A percentile compares a stretch with the other conserved stretches of the same genome.
These are phyloP conservation scores for Dalbergia oliveri DNA, from an alignment of 306 rosid species.

Conservation along the genomic window DNA sequence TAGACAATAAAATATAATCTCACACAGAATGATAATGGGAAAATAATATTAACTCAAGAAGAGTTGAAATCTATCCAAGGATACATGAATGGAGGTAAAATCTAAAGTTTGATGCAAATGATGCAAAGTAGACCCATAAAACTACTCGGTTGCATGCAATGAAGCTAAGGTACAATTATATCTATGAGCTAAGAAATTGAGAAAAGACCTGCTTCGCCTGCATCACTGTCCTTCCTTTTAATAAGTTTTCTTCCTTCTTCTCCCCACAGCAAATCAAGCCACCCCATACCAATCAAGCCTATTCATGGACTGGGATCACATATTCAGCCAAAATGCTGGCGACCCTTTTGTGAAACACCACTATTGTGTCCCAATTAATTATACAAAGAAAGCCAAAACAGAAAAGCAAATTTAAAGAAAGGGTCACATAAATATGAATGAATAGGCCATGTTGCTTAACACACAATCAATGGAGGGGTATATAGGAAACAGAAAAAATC, in stretches of 20 bases:
- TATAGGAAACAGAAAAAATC: not conserved
- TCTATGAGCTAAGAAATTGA: not conserved
- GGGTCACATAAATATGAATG: slow-evolving; percentile 28
- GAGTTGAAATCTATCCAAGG: slow-evolving; percentile 22
- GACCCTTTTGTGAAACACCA: not conserved
- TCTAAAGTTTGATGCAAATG: not conserved
- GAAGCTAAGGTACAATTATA: not conserved
- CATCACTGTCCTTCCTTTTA: slow-evolving; percentile 94
- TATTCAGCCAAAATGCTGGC: slow-evolving; percentile 19
- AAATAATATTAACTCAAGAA: not conserved
- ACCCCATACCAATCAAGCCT: slow-evolving; percentile 58
- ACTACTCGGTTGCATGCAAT: not conserved
- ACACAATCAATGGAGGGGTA: slow-evolving; percentile 39
- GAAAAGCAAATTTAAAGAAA: slow-evolving; percentile 7
- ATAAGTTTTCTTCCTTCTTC: slow-evolving; percentile 56
- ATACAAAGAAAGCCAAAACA: slow-evolving; percentile 9
- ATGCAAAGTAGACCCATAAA: slow-evolving; percentile 4
- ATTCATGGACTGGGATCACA: slow-evolving; percentile 57
- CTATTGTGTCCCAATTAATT: slow-evolving; percentile 10
- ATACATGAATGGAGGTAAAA: not conserved
- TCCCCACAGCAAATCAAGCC: slow-evolving; percentile 67
- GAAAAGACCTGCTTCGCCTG: slow-evolving; percentile 86
- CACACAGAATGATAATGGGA: not conserved
- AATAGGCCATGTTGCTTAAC: slow-evolving; percentile 45
- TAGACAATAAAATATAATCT: not conserved